Conservation (phyloP, 2,329 filamentous ascomycete genomes). For the Alternaria solani region DNA sequence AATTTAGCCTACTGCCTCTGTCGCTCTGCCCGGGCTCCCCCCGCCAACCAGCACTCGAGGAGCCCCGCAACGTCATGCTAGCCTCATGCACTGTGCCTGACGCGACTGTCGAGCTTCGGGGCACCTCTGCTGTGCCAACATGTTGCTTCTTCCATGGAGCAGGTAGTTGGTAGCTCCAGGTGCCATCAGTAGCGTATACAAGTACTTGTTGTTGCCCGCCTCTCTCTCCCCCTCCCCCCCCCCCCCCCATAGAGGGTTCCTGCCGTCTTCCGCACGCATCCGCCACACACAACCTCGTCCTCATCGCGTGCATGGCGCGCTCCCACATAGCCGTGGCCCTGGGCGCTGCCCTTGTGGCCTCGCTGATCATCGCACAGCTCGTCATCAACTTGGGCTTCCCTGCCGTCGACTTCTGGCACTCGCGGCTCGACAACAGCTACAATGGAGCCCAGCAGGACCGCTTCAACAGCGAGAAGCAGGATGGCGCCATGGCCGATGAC, state of each 20-base stretch:
- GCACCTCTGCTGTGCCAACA: neutral
- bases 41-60: slow-evolving; percentile 20
- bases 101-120: neutral
- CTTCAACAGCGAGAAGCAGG: slow-evolving; percentile 41
- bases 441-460: slow-evolving; percentile 34
- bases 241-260: slow-evolving; percentile 4
- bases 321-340: slow-evolving; percentile 50
- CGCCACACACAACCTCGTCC: slow-evolving; percentile 17
- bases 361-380: slow-evolving; percentile 48
- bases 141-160: neutral
- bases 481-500: slow-evolving; percentile 39
- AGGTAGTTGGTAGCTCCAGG: neutral
- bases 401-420: slow-evolving; percentile 49
- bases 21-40: slow-evolving; percentile 10
- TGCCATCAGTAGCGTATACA: slow-evolving; percentile 10
- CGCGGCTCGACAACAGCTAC: slow-evolving; percentile 33
- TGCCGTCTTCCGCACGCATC: slow-evolving; percentile 24
- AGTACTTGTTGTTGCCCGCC: slow-evolving; percentile 3
- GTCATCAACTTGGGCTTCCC: slow-evolving; percentile 47
- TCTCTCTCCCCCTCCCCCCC: no score
- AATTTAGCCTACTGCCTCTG: slow-evolving; percentile 20
- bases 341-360: slow-evolving; percentile 44
- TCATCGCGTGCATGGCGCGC: slow-evolving; percentile 48
- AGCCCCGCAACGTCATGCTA: slow-evolving; percentile 26
- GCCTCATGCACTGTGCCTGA: slow-evolving; percentile 2